These are phyloP conservation scores for Abortiporus biennis DNA, from an alignment of 1,284 basidiomycete species.

Conservation along the genomic window DNA sequence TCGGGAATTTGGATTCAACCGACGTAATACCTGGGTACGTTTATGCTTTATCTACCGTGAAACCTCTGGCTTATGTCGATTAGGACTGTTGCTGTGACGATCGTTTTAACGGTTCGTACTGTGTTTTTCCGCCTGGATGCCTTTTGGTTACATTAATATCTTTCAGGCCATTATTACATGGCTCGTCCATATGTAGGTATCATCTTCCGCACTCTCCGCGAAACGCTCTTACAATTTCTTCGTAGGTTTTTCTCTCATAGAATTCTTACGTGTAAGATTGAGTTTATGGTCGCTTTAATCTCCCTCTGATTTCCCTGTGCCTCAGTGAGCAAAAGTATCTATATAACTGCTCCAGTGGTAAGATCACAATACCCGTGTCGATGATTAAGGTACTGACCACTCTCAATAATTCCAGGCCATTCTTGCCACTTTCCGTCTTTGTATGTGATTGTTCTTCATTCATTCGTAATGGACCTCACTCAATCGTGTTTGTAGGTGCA, in stretches of 20 bases:
- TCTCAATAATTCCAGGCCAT: slow-evolving; percentile 6
- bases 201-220: not conserved
- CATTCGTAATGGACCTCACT: too few species aligned
- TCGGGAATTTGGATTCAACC: not conserved
- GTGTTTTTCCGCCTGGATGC: not conserved
- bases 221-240: not conserved
- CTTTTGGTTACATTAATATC: slow-evolving; percentile 8
- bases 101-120: slow-evolving; percentile 2
- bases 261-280: slow-evolving; percentile 7
- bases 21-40: slow-evolving; percentile 3
- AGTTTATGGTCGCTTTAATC: not conserved
- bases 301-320: not conserved
- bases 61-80: not conserved
- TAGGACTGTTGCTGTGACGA: slow-evolving; percentile 1
- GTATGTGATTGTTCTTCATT: too few species aligned
- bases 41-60: not conserved
- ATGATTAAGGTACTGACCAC: not conserved
- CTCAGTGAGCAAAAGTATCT: slow-evolving; percentile 12
- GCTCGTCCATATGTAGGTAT: slow-evolving; percentile 10
- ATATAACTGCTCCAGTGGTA: slow-evolving; percentile 8
- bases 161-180: slow-evolving; percentile 12
- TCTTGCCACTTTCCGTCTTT: slow-evolving; percentile 10
- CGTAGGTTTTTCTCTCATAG: slow-evolving; percentile 12
- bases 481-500: too few species aligned
- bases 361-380: not conserved